phyloP scores from a whole-genome alignment of 805 yeast species.

The Starmerella bacillaris region DNA sequence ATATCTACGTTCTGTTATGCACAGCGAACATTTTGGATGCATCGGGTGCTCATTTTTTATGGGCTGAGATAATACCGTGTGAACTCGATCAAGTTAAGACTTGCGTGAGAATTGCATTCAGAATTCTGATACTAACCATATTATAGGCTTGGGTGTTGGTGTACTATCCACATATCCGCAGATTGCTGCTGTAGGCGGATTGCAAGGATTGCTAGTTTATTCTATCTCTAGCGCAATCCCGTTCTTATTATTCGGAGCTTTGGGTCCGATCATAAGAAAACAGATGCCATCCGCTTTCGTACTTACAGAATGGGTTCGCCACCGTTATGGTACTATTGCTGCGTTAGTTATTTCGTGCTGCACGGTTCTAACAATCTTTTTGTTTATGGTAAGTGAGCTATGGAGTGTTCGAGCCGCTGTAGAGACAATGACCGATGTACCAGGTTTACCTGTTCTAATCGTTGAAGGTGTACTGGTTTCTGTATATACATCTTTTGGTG shows the following conservation, averaged over 20 bases:
- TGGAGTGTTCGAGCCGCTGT: conserved; percentile 32
- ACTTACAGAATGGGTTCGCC: conserved; percentile 84
- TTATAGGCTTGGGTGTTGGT: conserved; percentile 71
- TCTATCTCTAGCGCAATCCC: conserved; percentile 68
- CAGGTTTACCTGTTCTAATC: conserved; percentile 63
- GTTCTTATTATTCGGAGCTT: conserved; percentile 58
- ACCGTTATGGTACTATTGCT: conserved; percentile 54
- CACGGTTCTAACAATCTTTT: conserved; percentile 52
- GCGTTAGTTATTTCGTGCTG: conserved; percentile 33
- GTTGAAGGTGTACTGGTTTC: conserved; percentile 71
- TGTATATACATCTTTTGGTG: conserved; percentile 73
- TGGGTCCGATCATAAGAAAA: conserved; percentile 65
- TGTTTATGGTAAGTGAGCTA: conserved; percentile 67
- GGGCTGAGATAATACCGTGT: conserved; percentile 1
- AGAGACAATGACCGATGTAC: conserved; percentile 55
- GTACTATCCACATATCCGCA: conserved; percentile 69
- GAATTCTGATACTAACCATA: conserved; percentile 10
- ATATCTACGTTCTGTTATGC: too few relatives aligned
- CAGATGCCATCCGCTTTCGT: conserved; percentile 82
- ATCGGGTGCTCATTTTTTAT: conserved; percentile 10
- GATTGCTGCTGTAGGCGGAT: conserved; percentile 69
- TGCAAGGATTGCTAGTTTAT: conserved; percentile 74
- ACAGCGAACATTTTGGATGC: conserved; percentile 6
- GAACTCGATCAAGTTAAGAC: conserved; percentile 19
- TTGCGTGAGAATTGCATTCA: conserved; percentile 53